Conservation (phyloP, 1,284 basidiomycete species). For the Pholiota adiposa region DNA sequence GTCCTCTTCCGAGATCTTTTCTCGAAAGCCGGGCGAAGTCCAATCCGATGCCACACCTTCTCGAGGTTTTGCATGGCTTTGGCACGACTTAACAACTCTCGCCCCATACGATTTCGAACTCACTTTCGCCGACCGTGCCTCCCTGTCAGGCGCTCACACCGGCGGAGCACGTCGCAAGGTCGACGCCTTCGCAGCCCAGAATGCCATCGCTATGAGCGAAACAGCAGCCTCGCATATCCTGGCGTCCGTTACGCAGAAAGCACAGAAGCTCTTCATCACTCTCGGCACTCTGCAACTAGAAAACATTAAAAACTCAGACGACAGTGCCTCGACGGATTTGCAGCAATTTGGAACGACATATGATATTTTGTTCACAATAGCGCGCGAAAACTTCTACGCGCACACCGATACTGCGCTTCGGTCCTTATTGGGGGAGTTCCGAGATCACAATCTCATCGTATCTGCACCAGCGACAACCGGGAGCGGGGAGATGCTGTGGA, state of each 20-base stretch:
- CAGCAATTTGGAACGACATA: slow-evolving; percentile 63
- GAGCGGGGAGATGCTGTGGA: slow-evolving; percentile 77
- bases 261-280: slow-evolving; percentile 77
- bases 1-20: slow-evolving; percentile 61
- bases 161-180: slow-evolving; percentile 40
- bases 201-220: slow-evolving; percentile 64
- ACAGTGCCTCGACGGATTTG: slow-evolving; percentile 36
- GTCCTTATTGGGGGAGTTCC: slow-evolving; percentile 85
- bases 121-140: slow-evolving; percentile 65
- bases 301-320: slow-evolving; percentile 48
- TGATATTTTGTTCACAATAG: slow-evolving; percentile 64
- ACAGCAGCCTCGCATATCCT: slow-evolving; percentile 85
- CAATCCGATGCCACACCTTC: slow-evolving; percentile 34
- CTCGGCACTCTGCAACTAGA: slow-evolving; percentile 71
- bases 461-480: slow-evolving; percentile 46
- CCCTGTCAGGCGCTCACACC: slow-evolving; percentile 58
- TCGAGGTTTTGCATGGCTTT: slow-evolving; percentile 81
- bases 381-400: slow-evolving; percentile 83
- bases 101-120: slow-evolving; percentile 82
- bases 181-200: slow-evolving; percentile 35
- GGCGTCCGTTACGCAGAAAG: slow-evolving; percentile 84
- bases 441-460: slow-evolving; percentile 84
- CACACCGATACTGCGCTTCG: slow-evolving; percentile 84
- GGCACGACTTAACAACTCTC: slow-evolving; percentile 88
- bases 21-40: slow-evolving; percentile 46